Conservation (phyloP, 805 yeast genomes). For the Candida maltosa region DNA sequence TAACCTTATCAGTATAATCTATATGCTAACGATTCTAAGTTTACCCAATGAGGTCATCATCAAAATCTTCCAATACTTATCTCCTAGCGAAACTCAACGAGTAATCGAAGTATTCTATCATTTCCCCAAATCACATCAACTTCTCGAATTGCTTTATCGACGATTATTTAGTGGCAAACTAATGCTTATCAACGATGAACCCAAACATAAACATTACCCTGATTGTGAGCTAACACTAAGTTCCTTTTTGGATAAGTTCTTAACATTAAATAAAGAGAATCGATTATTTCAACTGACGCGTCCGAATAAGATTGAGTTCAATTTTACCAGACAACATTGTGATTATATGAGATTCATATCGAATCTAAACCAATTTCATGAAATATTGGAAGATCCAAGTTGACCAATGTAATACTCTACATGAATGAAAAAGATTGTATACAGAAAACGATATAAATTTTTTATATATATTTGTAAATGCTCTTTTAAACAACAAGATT, state of each 20-base stretch:
- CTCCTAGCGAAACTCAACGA: slow-evolving; percentile 12
- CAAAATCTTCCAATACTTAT: slow-evolving; percentile 11
- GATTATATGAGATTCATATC: slow-evolving; percentile 10
- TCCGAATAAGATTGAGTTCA: slow-evolving; percentile 4
- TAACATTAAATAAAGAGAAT: not conserved
- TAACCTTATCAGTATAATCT: no score
- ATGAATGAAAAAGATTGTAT: no score
- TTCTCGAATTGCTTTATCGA: slow-evolving; percentile 4
- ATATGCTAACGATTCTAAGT: slow-evolving; percentile 3
- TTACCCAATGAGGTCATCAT: slow-evolving; percentile 19
- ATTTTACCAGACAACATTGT: slow-evolving; percentile 5
- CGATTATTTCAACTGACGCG: slow-evolving; percentile 2
- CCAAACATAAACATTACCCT: slow-evolving; percentile 1
- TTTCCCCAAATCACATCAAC: not conserved
- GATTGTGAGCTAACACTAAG: slow-evolving; percentile 6
- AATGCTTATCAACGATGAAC: slow-evolving; percentile 7
- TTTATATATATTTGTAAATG: no score
- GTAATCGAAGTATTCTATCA: slow-evolving; percentile 2
- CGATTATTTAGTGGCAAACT: slow-evolving; percentile 8
- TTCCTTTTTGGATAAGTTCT: slow-evolving; percentile 2
- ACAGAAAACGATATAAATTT: no score
- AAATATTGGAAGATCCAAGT: not conserved
- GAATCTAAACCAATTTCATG: slow-evolving; percentile 5
- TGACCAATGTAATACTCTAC: no score
- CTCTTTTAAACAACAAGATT: no score